Conservation (phyloP, 2,329 filamentous ascomycete genomes). For the Cordyceps farinosa region DNA sequence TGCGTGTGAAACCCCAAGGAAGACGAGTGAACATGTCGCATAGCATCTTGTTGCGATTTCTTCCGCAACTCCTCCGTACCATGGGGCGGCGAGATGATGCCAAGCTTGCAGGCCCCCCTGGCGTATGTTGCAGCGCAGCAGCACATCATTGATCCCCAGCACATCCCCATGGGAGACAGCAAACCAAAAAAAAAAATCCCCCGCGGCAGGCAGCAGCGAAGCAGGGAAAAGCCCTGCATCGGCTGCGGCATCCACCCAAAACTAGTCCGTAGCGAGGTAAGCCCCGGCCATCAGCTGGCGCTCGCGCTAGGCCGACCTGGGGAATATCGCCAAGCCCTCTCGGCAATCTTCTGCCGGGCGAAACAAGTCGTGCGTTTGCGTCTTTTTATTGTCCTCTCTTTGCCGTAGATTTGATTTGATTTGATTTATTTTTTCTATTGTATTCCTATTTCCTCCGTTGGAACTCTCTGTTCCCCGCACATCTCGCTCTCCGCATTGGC, state of each 20-base stretch:
- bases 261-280: not conserved
- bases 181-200: not conserved
- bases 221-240: not conserved
- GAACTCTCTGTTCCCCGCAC: too few relatives aligned
- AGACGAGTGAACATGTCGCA: too few relatives aligned
- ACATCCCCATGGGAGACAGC: too few relatives aligned
- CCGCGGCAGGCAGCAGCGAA: not conserved
- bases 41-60: too few relatives aligned
- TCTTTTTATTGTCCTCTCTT: not conserved
- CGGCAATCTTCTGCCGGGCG: conserved; percentile 17
- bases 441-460: not conserved
- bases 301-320: not conserved
- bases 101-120: too few relatives aligned
- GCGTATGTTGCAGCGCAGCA: too few relatives aligned
- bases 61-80: too few relatives aligned
- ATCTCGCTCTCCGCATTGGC: too few relatives aligned
- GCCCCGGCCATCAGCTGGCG: conserved; percentile 8
- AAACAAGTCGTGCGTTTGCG: not conserved
- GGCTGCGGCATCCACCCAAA: not conserved
- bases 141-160: too few relatives aligned
- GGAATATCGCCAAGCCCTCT: conserved; percentile 10
- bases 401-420: not conserved
- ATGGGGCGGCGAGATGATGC: too few relatives aligned
- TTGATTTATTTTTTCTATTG: not conserved
- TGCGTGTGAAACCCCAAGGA: too few relatives aligned